Percentiles rank a stretch among this genome's conserved stretches.
Evolutionary conservation across 2,329 filamentous ascomycete genomes (phyloP).

Genomic region (Penicillium digitatum): DNA sequence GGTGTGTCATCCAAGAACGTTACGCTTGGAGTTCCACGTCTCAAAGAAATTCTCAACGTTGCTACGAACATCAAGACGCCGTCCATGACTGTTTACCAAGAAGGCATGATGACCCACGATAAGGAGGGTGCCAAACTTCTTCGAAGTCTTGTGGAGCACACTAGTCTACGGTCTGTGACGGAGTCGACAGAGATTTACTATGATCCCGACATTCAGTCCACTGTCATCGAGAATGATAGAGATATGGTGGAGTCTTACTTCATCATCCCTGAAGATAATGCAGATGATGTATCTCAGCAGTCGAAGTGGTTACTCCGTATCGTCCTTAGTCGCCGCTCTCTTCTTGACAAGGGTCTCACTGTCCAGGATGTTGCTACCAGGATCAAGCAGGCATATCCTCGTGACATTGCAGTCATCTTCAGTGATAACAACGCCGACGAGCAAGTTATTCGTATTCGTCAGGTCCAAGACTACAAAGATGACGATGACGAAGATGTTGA

Average conservation of each 20-base stretch:
- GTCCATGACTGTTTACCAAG: slow-evolving; percentile 88
- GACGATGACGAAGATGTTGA: slow-evolving; percentile 72
- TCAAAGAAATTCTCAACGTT: slow-evolving; percentile 98
- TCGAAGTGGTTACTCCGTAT: slow-evolving; percentile 95
- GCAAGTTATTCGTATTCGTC: slow-evolving; percentile 87
- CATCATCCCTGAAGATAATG: slow-evolving; percentile 82
- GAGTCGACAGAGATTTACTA: slow-evolving; percentile 95
- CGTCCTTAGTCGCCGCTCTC: slow-evolving; percentile 84
- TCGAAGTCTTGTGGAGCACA: slow-evolving; percentile 89
- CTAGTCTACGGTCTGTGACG: slow-evolving; percentile 85
- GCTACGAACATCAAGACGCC: slow-evolving; percentile 98
- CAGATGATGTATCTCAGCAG: slow-evolving; percentile 60
- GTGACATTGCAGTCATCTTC: slow-evolving; percentile 86
- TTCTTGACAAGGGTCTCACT: slow-evolving; percentile 83
- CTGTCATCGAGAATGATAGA: slow-evolving; percentile 78
- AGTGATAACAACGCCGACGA: slow-evolving; percentile 97
- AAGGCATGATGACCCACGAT: slow-evolving; percentile 55
- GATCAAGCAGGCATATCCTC: slow-evolving; percentile 84
- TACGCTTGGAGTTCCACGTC: slow-evolving; percentile 94
- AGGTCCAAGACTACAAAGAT: slow-evolving; percentile 65
- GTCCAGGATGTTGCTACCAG: slow-evolving; percentile 86
- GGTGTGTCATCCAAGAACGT: slow-evolving; percentile 99
- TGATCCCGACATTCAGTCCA: slow-evolving; percentile 81
- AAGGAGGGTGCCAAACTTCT: slow-evolving; percentile 81
- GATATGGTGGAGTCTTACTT: slow-evolving; percentile 98